phyloP scores from a whole-genome alignment of 108 stramenopile species.

The Cyclotella choctawhatcheeana region DNA sequence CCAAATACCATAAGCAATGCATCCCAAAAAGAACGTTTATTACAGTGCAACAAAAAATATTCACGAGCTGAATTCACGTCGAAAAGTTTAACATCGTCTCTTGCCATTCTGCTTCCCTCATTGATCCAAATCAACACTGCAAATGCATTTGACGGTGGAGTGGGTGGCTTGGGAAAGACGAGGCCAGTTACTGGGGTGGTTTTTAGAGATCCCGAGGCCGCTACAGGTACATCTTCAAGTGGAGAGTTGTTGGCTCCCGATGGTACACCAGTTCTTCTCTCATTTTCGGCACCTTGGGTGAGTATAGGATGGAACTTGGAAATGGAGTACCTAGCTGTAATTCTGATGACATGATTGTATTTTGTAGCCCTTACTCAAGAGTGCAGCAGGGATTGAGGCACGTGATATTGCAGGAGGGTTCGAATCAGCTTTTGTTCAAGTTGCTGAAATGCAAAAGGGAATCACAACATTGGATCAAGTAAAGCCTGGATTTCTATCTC shows the following conservation, averaged over 20 bases:
- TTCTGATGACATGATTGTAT: too few relatives aligned
- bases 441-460: conserved; percentile 57
- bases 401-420: conserved; percentile 63
- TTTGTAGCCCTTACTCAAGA: conserved; percentile 66
- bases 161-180: conserved; percentile 86
- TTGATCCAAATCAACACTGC: background rate
- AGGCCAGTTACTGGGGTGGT: conserved; percentile 82
- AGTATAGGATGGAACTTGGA: too few relatives aligned
- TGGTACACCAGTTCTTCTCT: conserved; percentile 40
- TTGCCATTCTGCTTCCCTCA: background rate
- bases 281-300: conserved; percentile 46
- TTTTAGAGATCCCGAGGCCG: conserved; percentile 52
- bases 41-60: background rate
- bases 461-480: conserved; percentile 32
- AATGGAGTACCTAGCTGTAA: too few relatives aligned
- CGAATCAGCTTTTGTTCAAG: conserved; percentile 82
- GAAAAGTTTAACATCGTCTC: conserved; percentile 7
- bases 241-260: conserved; percentile 47
- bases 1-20: background rate
- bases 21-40: background rate
- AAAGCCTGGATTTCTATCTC: conserved; percentile 29
- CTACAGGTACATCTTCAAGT: conserved; percentile 14
- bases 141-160: conserved; percentile 79
- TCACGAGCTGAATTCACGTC: conserved; percentile 18
- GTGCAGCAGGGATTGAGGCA: conserved; percentile 71